Conservation (phyloP, 352 stramenopile species). For the Phytophthora chlamydospora region DNA sequence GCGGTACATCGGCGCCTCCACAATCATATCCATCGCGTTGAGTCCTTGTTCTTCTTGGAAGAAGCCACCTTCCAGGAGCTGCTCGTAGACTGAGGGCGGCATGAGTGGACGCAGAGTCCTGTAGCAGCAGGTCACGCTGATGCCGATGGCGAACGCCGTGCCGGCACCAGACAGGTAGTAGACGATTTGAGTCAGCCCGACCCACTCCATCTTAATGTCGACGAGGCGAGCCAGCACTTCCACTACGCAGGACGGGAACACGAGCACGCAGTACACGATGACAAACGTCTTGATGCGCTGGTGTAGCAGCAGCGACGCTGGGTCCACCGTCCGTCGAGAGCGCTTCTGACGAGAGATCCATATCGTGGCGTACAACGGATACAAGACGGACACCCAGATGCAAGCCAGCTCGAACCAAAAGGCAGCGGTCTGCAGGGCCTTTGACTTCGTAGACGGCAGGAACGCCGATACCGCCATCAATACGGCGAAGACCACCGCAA, state of each 20-base stretch:
- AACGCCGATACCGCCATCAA: slow-evolving; percentile 42
- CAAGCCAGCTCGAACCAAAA: slow-evolving; percentile 55
- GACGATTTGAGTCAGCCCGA: slow-evolving; percentile 56
- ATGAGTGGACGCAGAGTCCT: slow-evolving; percentile 65
- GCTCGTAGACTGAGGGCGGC: slow-evolving; percentile 62
- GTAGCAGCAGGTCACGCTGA: slow-evolving; percentile 69
- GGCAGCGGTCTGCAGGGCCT: slow-evolving; percentile 38
- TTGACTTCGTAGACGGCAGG: slow-evolving; percentile 40
- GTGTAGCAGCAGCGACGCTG: slow-evolving; percentile 52
- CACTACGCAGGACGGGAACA: slow-evolving; percentile 67
- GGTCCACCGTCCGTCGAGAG: slow-evolving; percentile 45
- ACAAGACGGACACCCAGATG: slow-evolving; percentile 63
- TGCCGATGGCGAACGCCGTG: slow-evolving; percentile 64
- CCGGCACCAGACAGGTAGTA: slow-evolving; percentile 71
- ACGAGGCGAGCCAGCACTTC: slow-evolving; percentile 41
- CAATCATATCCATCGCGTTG: slow-evolving; percentile 37
- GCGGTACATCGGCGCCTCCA: slow-evolving; percentile 51
- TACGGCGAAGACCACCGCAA: slow-evolving; percentile 42
- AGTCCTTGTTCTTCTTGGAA: slow-evolving; percentile 46
- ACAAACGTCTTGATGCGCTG: slow-evolving; percentile 75
- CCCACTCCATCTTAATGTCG: slow-evolving; percentile 44
- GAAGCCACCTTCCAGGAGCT: slow-evolving; percentile 66
- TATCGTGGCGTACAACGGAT: slow-evolving; percentile 56
- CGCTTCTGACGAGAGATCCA: slow-evolving; percentile 59
- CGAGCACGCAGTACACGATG: slow-evolving; percentile 68